phyloP scores from a whole-genome alignment of 495 filamentous ascomycete genomes.

The Aspergillus funiculosus region DNA sequence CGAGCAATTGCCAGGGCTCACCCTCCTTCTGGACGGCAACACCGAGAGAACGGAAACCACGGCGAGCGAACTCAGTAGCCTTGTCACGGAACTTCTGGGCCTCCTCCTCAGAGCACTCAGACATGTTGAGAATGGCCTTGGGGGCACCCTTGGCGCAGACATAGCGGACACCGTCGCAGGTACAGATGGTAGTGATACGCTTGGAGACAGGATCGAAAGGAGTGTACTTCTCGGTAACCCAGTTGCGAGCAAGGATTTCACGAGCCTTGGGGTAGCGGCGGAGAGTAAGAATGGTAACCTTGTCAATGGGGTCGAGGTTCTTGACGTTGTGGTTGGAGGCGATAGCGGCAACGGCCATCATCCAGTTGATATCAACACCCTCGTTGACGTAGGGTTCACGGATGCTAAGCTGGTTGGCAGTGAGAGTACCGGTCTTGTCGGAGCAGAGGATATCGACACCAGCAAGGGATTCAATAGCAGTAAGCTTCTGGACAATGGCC shows the following conservation, averaged over 20 bases:
- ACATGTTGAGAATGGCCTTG: slow-evolving; percentile 64
- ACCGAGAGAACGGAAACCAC: slow-evolving; percentile 78
- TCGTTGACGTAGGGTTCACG: slow-evolving; percentile 70
- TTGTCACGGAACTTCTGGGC: slow-evolving; percentile 61
- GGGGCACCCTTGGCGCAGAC: slow-evolving; percentile 68
- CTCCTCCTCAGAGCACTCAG: slow-evolving; percentile 58
- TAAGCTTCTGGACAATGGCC: slow-evolving; percentile 72
- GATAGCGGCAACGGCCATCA: slow-evolving; percentile 71
- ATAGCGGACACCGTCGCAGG: slow-evolving; percentile 62
- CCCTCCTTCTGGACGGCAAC: slow-evolving; percentile 65
- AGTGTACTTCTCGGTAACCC: slow-evolving; percentile 69
- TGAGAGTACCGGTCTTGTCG: slow-evolving; percentile 75
- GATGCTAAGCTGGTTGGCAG: slow-evolving; percentile 69
- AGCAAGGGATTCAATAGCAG: slow-evolving; percentile 69
- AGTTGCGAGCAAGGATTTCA: slow-evolving; percentile 63
- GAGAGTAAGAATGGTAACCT: slow-evolving; percentile 68
- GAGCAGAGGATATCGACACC: slow-evolving; percentile 73
- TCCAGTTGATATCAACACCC: slow-evolving; percentile 73
- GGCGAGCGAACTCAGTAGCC: slow-evolving; percentile 66
- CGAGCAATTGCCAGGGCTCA: slow-evolving; percentile 62
- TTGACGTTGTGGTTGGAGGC: slow-evolving; percentile 74
- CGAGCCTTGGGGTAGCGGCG: slow-evolving; percentile 68
- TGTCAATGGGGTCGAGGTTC: slow-evolving; percentile 72
- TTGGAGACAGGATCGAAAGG: slow-evolving; percentile 76
- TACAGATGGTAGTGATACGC: slow-evolving; percentile 64